Percentiles rank a stretch among this genome's conserved stretches.
Conservation (phyloP, 495 filamentous ascomycete species). For the Physcia stellaris region DNA sequence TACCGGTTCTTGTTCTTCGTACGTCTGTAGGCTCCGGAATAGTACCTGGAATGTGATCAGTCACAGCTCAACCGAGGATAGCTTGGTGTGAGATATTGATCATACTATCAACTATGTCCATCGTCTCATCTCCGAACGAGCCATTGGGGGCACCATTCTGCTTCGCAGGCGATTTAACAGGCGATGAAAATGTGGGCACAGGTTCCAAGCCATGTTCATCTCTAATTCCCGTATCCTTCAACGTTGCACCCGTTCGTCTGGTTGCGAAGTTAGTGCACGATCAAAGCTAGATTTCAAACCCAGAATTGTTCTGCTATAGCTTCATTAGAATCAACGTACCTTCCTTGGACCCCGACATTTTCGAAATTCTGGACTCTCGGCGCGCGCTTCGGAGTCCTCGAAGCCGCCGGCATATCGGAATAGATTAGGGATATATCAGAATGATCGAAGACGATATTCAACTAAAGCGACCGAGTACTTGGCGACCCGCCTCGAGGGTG, state of each 20-base stretch:
- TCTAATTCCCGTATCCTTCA: conserved; percentile 66
- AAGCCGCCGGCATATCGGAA: no score
- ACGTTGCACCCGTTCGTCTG: conserved; percentile 70
- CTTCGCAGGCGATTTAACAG: conserved; percentile 44
- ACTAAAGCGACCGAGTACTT: no score
- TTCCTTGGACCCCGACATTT: conserved; percentile 49
- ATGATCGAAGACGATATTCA: no score
- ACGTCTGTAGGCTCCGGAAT: conserved; percentile 30
- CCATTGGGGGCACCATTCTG: conserved; percentile 22
- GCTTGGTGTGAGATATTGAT: no score
- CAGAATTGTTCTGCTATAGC: no score
- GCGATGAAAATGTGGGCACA: conserved; percentile 78
- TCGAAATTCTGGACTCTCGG: conserved; percentile 48
- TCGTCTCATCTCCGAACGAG: conserved; percentile 24
- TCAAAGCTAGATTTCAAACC: not conserved
- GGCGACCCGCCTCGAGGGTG: no score
- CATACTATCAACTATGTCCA: conserved; percentile 32
- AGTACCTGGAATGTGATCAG: conserved; percentile 24
- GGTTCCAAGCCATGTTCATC: conserved; percentile 89
- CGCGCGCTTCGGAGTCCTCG: not conserved
- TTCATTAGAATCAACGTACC: no score
- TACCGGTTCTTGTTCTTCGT: conserved; percentile 15
- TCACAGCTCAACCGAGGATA: no score
- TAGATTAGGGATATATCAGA: no score
- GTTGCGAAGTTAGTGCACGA: not conserved